Base-by-base conservation (phyloP, 2,329 filamentous ascomycete species). In the Diplodia corticola region DNA sequence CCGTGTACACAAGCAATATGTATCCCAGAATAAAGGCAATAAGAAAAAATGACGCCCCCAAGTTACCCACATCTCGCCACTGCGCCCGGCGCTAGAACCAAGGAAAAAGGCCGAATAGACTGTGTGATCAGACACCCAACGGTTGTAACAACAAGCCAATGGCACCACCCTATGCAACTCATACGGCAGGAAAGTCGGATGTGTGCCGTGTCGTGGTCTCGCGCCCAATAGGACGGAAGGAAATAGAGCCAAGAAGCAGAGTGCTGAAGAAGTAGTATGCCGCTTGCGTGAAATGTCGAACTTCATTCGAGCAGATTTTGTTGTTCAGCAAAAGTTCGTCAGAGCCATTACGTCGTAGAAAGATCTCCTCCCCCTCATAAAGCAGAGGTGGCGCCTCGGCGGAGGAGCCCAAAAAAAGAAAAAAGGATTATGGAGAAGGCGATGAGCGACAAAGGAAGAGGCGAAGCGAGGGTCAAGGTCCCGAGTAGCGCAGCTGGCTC, bases 261-360 rank as follows among this genome's bases (percentile, higher is more conserved):
- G 55, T 30, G 55, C 33, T 13, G 20, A 44, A 57, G 53, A 35
- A 53, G 28, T 53, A 44, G 54, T 46, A 59, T 37, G 55, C 55
- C 37, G 55, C 55, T 54, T 37, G 37, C 44, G 17, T 12, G 55
- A 40, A 44, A 40, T 33, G 35, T 44, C 53, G 33, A 44, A 57
- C 53, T 59, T 59, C 54, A 35, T 48, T 37, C 24, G 55, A 61
- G 57, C 28, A 49, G 57, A 13, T 44, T 44, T 44, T 35, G 28
- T 20, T 49, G 26, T 49, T 20, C 57, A 61, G 57, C 57, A 33
- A 35, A 37, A 35, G 48, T 63, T 63, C 60, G 60, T 63, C 28
- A 53, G 28, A 40, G 60, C 60, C 60, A 63, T 63, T 63, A 63
- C 30, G 46, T 63, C 60, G 60, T 63, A 26, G 60, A 57, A 24